phyloP scores from a whole-genome alignment of 805 yeast species.

The Monosporozyma yasuniensis region DNA sequence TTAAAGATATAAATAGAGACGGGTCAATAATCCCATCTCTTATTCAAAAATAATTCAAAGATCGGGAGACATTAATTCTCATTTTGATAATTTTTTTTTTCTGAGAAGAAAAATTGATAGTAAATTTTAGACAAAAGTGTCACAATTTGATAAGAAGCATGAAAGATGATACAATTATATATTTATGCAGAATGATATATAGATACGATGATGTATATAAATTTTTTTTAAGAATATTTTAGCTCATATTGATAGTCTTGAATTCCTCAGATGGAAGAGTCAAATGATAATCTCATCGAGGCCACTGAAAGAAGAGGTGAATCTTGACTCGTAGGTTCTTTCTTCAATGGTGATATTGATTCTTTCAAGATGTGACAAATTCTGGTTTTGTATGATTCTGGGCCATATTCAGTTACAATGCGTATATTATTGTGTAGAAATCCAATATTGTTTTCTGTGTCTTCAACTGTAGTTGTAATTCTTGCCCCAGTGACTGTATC shows the following conservation, averaged over 20 bases:
- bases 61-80: no score
- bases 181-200: background rate
- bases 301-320: background rate
- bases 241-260: no score
- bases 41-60: background rate
- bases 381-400: background rate
- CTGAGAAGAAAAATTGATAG: no score
- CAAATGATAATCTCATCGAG: background rate
- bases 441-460: background rate
- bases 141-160: no score
- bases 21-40: background rate
- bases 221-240: no score
- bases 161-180: no score
- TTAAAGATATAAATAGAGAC: background rate
- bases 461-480: background rate
- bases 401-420: background rate
- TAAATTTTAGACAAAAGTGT: no score
- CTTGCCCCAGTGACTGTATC: background rate
- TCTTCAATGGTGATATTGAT: background rate
- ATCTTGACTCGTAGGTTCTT: background rate
- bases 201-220: background rate
- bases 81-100: no score
- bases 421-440: background rate
- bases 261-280: no score
- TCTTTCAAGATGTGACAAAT: background rate